A percentile compares a stretch with the other conserved stretches of the same genome.
Evolutionary conservation across 495 filamentous ascomycete species (phyloP).

Genomic region (Tuber calosporum): DNA sequence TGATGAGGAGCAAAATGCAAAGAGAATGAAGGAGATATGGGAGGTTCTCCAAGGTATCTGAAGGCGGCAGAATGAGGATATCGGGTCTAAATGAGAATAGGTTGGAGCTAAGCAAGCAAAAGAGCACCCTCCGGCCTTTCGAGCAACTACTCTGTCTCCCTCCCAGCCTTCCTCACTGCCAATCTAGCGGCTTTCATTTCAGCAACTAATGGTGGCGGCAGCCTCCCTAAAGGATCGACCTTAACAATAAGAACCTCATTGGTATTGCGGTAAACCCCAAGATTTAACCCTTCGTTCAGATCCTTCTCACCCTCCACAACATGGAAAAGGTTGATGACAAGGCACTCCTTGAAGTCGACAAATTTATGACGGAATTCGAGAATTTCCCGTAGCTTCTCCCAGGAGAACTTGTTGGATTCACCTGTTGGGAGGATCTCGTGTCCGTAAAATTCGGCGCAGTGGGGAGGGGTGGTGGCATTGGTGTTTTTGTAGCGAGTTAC

Average conservation of each 20-base stretch:
- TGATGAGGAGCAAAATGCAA: background rate
- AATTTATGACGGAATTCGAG: constrained; percentile 15
- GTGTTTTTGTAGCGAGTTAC: constrained; percentile 20
- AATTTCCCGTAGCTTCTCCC: constrained; percentile 10
- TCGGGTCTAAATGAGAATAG: background rate
- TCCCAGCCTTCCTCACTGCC: constrained; percentile 7
- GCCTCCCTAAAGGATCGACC: constrained; percentile 15
- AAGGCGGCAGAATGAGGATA: background rate
- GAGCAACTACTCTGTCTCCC: background rate
- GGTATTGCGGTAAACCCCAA: constrained; percentile 11
- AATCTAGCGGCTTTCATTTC: constrained; percentile 23
- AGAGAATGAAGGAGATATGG: background rate
- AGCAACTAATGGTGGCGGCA: constrained; percentile 8
- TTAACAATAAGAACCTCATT: constrained; percentile 28
- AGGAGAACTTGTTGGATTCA: constrained; percentile 11
- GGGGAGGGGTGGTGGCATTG: background rate
- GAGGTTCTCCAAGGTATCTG: background rate
- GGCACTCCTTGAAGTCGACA: constrained; percentile 15
- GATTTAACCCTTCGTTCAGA: constrained; percentile 15
- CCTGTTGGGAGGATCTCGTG: constrained; percentile 15
- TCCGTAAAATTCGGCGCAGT: background rate
- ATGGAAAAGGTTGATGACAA: constrained; percentile 24
- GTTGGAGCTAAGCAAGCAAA: background rate
- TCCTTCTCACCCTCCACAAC: constrained; percentile 23
- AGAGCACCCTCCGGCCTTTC: background rate